Percentiles rank a stretch among this genome's conserved stretches.
These are phyloP conservation scores for Clarireedia paspali DNA, from an alignment of 2,329 filamentous ascomycete species.

Conservation along the genomic window DNA sequence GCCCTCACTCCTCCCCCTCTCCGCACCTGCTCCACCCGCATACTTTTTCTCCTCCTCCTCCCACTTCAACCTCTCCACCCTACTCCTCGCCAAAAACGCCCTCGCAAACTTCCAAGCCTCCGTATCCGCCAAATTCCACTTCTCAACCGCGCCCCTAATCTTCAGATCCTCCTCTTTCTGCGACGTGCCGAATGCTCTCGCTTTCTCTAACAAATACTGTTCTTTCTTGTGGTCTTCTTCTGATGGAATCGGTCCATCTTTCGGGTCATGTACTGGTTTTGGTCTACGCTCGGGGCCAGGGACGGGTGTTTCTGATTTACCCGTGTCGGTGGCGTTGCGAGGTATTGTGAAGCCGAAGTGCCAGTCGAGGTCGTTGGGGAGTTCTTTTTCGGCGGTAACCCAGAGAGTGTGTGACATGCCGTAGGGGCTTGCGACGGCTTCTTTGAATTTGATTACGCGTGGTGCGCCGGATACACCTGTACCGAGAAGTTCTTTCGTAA, in stretches of 20 bases:
- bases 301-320: slow-evolving; percentile 49
- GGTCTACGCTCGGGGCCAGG: slow-evolving; percentile 50
- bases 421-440: slow-evolving; percentile 64
- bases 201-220: slow-evolving; percentile 44
- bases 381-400: slow-evolving; percentile 63
- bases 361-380: slow-evolving; percentile 70
- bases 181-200: slow-evolving; percentile 40
- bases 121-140: slow-evolving; percentile 64
- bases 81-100: slow-evolving; percentile 56
- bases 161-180: slow-evolving; percentile 35
- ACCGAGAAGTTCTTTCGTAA: slow-evolving; percentile 64
- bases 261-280: slow-evolving; percentile 39
- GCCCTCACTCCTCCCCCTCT: slow-evolving; percentile 19
- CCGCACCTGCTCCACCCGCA: slow-evolving; percentile 49
- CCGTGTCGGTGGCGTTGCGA: slow-evolving; percentile 41
- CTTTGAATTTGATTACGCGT: slow-evolving; percentile 70
- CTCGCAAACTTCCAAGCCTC: slow-evolving; percentile 71
- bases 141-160: slow-evolving; percentile 49
- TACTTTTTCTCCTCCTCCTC: slow-evolving; percentile 62
- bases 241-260: slow-evolving; percentile 42
- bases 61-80: slow-evolving; percentile 59
- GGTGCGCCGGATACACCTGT: slow-evolving; percentile 52
- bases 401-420: slow-evolving; percentile 63
- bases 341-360: slow-evolving; percentile 81
- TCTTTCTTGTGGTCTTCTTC: slow-evolving; percentile 49